Base-by-base conservation (phyloP, 2,329 filamentous ascomycete species). In the Aspergillus sp. region DNA sequence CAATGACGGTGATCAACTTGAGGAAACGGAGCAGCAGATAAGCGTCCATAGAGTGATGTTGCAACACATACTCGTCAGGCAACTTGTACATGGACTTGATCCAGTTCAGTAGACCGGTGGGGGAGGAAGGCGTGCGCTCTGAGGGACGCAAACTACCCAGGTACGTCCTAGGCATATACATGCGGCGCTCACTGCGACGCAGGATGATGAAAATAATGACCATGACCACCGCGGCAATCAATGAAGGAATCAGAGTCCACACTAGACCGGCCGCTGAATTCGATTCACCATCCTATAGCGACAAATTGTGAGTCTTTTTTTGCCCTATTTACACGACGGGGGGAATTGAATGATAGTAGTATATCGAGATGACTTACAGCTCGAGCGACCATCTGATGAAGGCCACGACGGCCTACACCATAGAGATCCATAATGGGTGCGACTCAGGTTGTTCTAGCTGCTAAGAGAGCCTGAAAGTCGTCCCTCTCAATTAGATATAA, bases 21-120 rank as follows among this genome's bases (percentile, higher is more conserved):
- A 97, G 72, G 62, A 91, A 95, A 32, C 91, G 88, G 23, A 97
- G 76, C 66, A 94, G 89, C 45, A 97, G 82, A 68, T 91, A 97
- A 27, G 86, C 87, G 65, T 98, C 91, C 53, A 98, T 80, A 0
- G 90, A 94, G 65, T 91, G 88, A 72, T 95, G 89, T 61, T 93
- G 88, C 19, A 97, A 80, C 22, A 90, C 82, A 61, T 88, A 89
- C 37, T 83, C 83, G 64, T 97, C 90, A 3, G 79, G 75, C 17
- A 83, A 67, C 57, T 78, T 79, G 72, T 81, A 85, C 69, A 88
- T 86, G 10, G 78, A 73, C 7, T 70, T 69, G 49, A 89, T 67
- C 86, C 86, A 90, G 57, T 85, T 80, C 58, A 86, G 72, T 41
- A 82, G 64, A 46, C 85, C 84, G 22, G 64, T 74, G 3, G 84